These are phyloP conservation scores for Periconia digitata DNA, from an alignment of 2,329 filamentous ascomycete species.

Conservation along the genomic window DNA sequence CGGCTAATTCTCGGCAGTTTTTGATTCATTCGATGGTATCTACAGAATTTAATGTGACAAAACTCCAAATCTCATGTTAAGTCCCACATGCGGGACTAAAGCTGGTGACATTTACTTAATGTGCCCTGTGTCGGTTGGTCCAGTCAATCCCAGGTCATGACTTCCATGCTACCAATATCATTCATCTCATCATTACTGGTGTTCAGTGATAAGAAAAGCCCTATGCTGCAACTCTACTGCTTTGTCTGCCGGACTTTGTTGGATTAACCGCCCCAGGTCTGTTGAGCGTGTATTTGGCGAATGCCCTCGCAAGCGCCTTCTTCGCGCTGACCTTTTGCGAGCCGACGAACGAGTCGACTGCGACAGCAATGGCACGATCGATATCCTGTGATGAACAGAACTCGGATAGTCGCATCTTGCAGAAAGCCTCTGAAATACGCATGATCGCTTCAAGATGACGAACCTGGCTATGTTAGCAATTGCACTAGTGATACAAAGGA, in stretches of 20 bases:
- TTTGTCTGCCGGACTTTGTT: constrained; percentile 26
- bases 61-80: too few species aligned
- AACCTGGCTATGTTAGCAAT: constrained; percentile 60
- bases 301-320: constrained; percentile 89
- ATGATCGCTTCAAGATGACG: constrained; percentile 98
- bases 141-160: too few species aligned
- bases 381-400: constrained; percentile 91
- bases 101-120: too few species aligned
- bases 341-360: constrained; percentile 92
- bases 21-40: too few species aligned
- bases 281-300: constrained; percentile 79
- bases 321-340: constrained; percentile 98
- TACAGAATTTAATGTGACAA: too few species aligned
- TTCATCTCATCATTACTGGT: too few species aligned
- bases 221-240: constrained; percentile 29
- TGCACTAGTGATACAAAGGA: not conserved
- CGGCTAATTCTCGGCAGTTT: too few species aligned
- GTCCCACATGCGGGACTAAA: too few species aligned
- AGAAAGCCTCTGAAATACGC: constrained; percentile 90
- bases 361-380: constrained; percentile 94
- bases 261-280: constrained; percentile 46
- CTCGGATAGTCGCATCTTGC: constrained; percentile 96
- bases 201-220: too few species aligned
- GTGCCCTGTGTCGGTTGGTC: too few species aligned
- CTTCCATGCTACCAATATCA: too few species aligned